Conservation (phyloP, 345 rosid species). For the Camelina hispida region DNA sequence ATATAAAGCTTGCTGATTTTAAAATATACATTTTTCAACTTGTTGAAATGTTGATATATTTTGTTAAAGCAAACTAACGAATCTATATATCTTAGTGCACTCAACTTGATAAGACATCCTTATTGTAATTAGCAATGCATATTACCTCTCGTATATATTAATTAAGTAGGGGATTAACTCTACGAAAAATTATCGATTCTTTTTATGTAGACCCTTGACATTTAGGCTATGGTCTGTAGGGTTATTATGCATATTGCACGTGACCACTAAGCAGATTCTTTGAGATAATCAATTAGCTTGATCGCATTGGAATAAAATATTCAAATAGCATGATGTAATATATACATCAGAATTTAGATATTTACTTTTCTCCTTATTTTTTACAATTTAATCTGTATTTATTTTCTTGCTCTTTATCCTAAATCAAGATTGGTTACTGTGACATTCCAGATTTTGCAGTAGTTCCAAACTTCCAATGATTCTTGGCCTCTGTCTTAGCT, state of each 20-base stretch:
- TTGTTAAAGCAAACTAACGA: not conserved
- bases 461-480: constrained; percentile 46
- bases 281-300: constrained; percentile 35
- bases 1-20: not conserved
- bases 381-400: constrained; percentile 4
- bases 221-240: constrained; percentile 38
- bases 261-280: constrained; percentile 40
- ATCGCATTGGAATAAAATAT: constrained; percentile 31
- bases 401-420: constrained; percentile 5
- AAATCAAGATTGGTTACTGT: constrained; percentile 38
- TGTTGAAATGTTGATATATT: not conserved
- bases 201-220: constrained; percentile 44
- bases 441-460: constrained; percentile 43
- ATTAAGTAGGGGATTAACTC: constrained; percentile 7
- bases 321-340: constrained; percentile 38
- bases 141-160: not conserved
- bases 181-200: not conserved
- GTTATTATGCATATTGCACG: constrained; percentile 47
- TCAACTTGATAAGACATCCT: constrained; percentile 4
- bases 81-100: constrained; percentile 9
- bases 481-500: constrained; percentile 28
- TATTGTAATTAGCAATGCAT: constrained; percentile 25
- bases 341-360: constrained; percentile 32
- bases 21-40: not conserved
- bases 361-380: not conserved